These are phyloP conservation scores for Sphagnum tenellum DNA, from an alignment of 225 moss, liverwort and hornwort genomes.

Conservation along the genomic window DNA sequence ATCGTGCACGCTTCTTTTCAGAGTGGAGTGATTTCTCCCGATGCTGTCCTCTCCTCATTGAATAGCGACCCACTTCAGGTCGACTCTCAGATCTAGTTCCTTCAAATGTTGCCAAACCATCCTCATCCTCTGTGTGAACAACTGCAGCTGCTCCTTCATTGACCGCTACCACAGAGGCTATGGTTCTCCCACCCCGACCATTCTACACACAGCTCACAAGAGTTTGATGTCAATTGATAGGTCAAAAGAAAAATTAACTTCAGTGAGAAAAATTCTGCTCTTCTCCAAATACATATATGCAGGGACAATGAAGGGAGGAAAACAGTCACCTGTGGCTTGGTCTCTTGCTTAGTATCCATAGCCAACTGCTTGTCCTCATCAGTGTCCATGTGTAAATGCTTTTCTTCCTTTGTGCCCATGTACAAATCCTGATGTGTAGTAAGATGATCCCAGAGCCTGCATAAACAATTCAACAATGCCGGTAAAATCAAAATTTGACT, in stretches of 20 bases:
- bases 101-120: too few species aligned
- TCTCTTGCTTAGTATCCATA: too few species aligned
- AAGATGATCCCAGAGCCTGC: slow-evolving; percentile 79
- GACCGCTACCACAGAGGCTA: neutral
- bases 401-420: slow-evolving; percentile 19
- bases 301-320: too few species aligned
- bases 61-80: slow-evolving; percentile 6
- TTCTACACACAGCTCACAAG: slow-evolving; percentile 2
- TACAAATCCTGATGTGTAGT: slow-evolving; percentile 45
- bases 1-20: slow-evolving; percentile 53
- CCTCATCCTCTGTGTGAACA: too few species aligned
- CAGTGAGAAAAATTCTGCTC: too few species aligned
- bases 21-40: slow-evolving; percentile 30
- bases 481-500: slow-evolving; percentile 1
- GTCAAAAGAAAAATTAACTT: too few species aligned
- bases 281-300: too few species aligned
- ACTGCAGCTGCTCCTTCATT: too few species aligned
- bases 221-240: too few species aligned
- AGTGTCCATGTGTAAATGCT: slow-evolving; percentile 13
- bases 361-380: slow-evolving; percentile 4
- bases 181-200: slow-evolving; percentile 1
- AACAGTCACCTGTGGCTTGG: too few species aligned
- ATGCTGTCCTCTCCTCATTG: slow-evolving; percentile 34
- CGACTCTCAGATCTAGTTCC: too few species aligned
- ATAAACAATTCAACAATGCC: slow-evolving; percentile 1